Evolutionary conservation across 345 rosid species (phyloP).

Genomic region (Pseudoturritis turrita): DNA sequence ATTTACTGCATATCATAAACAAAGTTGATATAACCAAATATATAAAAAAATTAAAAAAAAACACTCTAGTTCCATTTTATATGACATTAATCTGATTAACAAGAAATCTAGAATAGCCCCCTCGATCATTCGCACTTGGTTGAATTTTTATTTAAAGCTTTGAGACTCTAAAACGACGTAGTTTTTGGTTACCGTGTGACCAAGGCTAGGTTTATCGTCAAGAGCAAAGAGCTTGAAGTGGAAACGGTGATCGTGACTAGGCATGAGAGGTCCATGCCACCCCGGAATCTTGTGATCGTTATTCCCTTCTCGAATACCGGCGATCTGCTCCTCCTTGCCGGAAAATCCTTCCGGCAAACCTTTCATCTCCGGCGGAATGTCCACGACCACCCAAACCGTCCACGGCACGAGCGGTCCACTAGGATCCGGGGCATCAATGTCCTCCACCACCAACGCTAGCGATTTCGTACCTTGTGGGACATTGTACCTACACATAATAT

Average conservation of each 20-base stretch:
- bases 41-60: too few species aligned
- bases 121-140: too few species aligned
- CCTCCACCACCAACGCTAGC: constrained; percentile 74
- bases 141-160: background rate
- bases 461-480: constrained; percentile 61
- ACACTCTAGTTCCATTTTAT: too few species aligned
- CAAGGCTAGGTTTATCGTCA: constrained; percentile 46
- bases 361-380: constrained; percentile 59
- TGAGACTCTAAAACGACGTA: background rate
- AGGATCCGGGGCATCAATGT: constrained; percentile 75
- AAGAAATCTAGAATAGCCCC: too few species aligned
- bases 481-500: constrained; percentile 27
- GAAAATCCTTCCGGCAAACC: constrained; percentile 76
- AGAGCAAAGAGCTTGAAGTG: constrained; percentile 73
- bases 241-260: constrained; percentile 56
- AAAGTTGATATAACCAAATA: background rate
- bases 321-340: constrained; percentile 44
- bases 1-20: background rate
- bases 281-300: constrained; percentile 75
- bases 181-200: constrained; percentile 47
- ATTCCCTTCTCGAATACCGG: constrained; percentile 59
- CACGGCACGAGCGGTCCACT: constrained; percentile 60
- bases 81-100: too few species aligned
- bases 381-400: constrained; percentile 71
- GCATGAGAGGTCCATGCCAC: constrained; percentile 66